Evolutionary conservation across 148 eudicot genomes (phyloP).

Genomic region (Silene latifolia): DNA sequence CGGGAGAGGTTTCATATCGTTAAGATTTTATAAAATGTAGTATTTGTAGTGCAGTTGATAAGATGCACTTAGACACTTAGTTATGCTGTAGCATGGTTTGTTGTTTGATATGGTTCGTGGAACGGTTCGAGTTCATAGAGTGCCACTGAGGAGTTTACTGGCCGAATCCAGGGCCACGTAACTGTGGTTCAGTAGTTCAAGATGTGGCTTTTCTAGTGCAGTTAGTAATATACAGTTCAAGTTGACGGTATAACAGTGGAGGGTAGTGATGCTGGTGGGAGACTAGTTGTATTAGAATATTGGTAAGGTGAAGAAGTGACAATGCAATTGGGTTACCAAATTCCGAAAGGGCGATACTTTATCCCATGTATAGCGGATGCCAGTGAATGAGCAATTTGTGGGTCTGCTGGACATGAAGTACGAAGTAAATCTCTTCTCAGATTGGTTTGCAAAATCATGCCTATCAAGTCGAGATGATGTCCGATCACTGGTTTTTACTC

Average conservation of each 20-base stretch:
- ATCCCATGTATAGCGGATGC: conserved; percentile 3
- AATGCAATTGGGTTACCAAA: not conserved
- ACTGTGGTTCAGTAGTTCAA: not conserved
- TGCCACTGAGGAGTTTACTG: too few relatives aligned
- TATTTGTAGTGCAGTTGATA: conserved; percentile 2
- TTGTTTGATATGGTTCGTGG: not conserved
- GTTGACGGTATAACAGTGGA: conserved; percentile 10
- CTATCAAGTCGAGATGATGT: conserved; percentile 21
- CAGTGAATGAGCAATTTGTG: conserved; percentile 18
- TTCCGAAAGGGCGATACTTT: conserved; percentile 12
- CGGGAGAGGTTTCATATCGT: conserved; percentile 25
- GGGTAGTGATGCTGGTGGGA: conserved; percentile 16
- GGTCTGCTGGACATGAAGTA: conserved; percentile 23
- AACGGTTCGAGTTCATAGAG: not conserved
- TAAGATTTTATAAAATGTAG: conserved; percentile 7
- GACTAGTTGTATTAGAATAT: conserved; percentile 2
- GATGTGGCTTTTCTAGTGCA: conserved; percentile 22
- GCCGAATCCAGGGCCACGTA: too few relatives aligned
- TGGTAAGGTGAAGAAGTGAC: conserved; percentile 16
- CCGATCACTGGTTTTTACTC: conserved; percentile 17
- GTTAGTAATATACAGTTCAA: conserved; percentile 7
- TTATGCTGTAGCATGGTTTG: not conserved
- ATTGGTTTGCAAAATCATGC: conserved; percentile 21
- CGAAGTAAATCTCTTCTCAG: conserved; percentile 19
- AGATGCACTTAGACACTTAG: not conserved